phyloP scores from a whole-genome alignment of 345 rosid species.

The Mercurialis annua region DNA sequence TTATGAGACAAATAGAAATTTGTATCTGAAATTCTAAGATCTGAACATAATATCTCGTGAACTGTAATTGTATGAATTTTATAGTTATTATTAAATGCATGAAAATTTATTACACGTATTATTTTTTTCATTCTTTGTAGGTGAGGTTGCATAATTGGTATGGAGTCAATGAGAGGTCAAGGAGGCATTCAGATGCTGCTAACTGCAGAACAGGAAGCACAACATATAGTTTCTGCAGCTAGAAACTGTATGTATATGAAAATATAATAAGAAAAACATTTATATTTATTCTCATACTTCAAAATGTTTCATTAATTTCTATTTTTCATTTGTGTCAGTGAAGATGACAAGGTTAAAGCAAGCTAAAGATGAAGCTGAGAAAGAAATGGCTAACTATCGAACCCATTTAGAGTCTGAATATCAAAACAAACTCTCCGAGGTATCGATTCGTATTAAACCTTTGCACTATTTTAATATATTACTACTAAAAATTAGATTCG shows the following conservation, averaged over 20 bases:
- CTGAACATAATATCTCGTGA: no score
- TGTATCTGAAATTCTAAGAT: no score
- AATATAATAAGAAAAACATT: not conserved
- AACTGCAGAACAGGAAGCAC: constrained; percentile 56
- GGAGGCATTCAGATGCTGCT: constrained; percentile 60
- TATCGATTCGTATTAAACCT: not conserved
- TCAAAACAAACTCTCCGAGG: constrained; percentile 38
- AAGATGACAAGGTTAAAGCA: constrained; percentile 44
- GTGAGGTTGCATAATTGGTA: not conserved
- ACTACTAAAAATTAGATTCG: no score
- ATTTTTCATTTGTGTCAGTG: constrained; percentile 21
- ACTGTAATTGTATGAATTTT: no score
- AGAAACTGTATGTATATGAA: constrained; percentile 33
- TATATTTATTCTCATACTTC: no score
- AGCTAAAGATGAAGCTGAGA: constrained; percentile 58
- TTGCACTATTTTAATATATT: no score
- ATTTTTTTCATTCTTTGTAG: no score
- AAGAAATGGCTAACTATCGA: constrained; percentile 33
- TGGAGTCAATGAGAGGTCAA: constrained; percentile 51
- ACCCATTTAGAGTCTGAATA: constrained; percentile 36
- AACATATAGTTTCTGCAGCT: constrained; percentile 43
- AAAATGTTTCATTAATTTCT: not conserved
- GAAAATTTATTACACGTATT: no score
- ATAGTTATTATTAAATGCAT: no score
- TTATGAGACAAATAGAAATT: no score